Percentiles rank a stretch among this genome's conserved stretches.
phyloP scores from a whole-genome alignment of 192 early-diverging fungal species.

The Coemansia sp. region DNA sequence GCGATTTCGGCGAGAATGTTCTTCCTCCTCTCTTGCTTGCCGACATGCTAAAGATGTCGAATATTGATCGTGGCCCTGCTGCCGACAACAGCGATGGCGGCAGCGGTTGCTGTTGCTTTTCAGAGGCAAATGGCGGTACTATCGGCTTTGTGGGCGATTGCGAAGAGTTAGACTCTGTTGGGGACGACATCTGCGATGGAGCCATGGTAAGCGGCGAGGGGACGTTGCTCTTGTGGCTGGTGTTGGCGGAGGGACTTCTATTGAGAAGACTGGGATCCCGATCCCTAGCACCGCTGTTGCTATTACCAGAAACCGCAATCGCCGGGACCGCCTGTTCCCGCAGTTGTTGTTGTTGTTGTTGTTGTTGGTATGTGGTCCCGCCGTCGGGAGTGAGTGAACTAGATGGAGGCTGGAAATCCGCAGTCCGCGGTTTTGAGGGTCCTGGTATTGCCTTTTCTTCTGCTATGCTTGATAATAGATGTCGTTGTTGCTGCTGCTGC shows the following conservation, averaged over 20 bases:
- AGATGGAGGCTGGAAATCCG: no score
- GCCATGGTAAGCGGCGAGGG: constrained; percentile 9
- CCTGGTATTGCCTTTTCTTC: background rate
- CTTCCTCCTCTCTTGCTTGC: background rate
- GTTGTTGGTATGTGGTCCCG: background rate
- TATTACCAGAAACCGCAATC: no score
- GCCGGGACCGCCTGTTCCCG: no score
- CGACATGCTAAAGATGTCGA: background rate
- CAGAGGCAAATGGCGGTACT: background rate
- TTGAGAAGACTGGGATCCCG: background rate
- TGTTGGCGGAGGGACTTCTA: background rate
- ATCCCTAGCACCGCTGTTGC: no score
- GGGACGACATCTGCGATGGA: constrained; percentile 1
- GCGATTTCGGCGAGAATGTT: background rate
- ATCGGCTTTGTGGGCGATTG: background rate
- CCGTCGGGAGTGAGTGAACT: background rate
- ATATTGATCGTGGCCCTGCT: background rate
- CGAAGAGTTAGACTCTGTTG: background rate
- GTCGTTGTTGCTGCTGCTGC: background rate
- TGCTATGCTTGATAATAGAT: background rate
- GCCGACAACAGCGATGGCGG: background rate
- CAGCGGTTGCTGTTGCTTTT: background rate
- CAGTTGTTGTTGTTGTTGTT: no score
- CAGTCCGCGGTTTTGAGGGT: no score
- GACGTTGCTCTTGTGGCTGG: background rate